Evolutionary conservation across 192 early-diverging fungal genomes (phyloP), one percentile per base, ranked within the genome.

Genomic region (Coemansia umbellata): DNA sequence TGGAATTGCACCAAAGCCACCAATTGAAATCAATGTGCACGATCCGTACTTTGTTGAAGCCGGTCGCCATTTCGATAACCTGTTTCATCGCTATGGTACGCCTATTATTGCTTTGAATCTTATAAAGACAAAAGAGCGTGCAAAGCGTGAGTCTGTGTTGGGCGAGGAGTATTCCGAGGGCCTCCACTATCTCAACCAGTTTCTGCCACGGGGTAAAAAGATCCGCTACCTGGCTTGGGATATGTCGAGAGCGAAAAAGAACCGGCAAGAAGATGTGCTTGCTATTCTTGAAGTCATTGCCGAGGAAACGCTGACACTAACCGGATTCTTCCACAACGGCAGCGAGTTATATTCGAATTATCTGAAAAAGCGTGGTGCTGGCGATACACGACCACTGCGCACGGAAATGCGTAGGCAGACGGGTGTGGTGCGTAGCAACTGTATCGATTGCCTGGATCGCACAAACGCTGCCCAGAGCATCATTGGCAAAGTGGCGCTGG

Each of bases 391-490:
- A 1, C 37, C 52, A 8, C 21, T 40, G 36, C 52, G 52, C 9
- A 54, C 45, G 27, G 37, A 31, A 36, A 53, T 55, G 39, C 63
- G 68, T 19, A 57, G 37, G 24, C 62, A 43, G 28, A 28, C 60
- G 8, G 50, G 69, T 63, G 19, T 67, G 75, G 81, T 95, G 4
- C 81, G 96, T 14, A 95, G 92, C 49, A 99, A 99, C 59, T 99
- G 96, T 51, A 95, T 99, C 44, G 96, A 99, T 60, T 99, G 96
- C 74, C 58, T 99, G 17, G 96, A 99, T 69, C 85, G 96, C 44
- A 99, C 96, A 0, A 99, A 99, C 55, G 94, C 96, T 0, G 96
- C 96, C 0, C 94, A 97, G 52, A 93, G 94, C 52, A 82, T 97
- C 27, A 90, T 95, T 67, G 94, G 92, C 13, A 97, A 97, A 63